Percentiles rank a stretch among this genome's conserved stretches.
phyloP scores from a whole-genome alignment of 2,329 filamentous ascomycete species.

The Phialophora macrospora region DNA sequence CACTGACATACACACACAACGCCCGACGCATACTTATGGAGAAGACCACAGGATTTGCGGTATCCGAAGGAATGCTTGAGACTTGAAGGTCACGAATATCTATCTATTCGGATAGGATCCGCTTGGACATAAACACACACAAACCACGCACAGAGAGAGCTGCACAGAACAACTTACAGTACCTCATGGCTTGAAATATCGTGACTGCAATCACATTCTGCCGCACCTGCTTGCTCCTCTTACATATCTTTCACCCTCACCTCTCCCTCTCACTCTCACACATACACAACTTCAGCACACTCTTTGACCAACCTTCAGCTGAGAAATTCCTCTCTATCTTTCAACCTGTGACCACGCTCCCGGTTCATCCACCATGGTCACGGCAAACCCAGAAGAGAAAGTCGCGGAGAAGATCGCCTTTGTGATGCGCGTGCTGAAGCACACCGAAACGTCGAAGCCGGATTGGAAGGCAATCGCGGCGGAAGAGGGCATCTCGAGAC shows the following conservation, averaged over 20 bases:
- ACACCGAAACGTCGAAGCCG: neutral
- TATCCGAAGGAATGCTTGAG: too few species aligned
- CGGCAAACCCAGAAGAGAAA: neutral
- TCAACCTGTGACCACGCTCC: neutral
- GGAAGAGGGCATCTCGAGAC: neutral
- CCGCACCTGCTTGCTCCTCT: neutral
- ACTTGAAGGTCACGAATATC: too few species aligned
- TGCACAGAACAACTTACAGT: neutral
- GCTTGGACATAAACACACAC: too few species aligned
- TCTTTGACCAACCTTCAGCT: neutral
- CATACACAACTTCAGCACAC: neutral
- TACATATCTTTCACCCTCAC: neutral
- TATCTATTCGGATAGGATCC: too few species aligned
- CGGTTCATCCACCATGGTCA: neutral
- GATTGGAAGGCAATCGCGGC: neutral
- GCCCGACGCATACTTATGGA: too few species aligned
- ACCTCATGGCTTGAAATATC: neutral
- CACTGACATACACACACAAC: too few species aligned
- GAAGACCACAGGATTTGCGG: too few species aligned
- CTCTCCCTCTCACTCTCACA: neutral
- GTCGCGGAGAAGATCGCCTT: conserved; percentile 1
- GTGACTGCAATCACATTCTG: neutral
- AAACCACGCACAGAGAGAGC: too few species aligned
- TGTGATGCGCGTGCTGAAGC: conserved; percentile 3
- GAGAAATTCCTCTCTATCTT: neutral